Evolutionary conservation across 495 filamentous ascomycete species (phyloP).

Genomic region (Baudoinia panamericana): DNA sequence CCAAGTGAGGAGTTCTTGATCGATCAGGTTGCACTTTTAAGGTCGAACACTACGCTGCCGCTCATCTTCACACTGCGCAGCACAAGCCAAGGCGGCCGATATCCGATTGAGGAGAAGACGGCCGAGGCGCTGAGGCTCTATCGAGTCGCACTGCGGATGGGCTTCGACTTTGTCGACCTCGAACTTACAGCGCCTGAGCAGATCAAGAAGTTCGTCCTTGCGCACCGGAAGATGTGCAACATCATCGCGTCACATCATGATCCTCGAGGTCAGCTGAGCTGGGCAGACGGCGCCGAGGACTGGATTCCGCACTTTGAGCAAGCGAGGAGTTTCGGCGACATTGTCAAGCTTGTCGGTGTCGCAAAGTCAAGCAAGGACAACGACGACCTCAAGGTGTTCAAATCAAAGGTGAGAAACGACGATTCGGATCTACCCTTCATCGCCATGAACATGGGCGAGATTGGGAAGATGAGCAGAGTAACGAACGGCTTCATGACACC

Average conservation of each 20-base stretch:
- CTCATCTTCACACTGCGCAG: constrained; percentile 91
- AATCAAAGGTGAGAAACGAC: constrained; percentile 52
- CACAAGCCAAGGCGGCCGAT: constrained; percentile 71
- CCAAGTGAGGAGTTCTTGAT: constrained; percentile 62
- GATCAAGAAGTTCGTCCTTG: constrained; percentile 51
- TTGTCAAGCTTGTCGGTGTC: constrained; percentile 87
- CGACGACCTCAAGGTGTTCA: constrained; percentile 71
- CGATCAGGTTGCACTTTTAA: constrained; percentile 68
- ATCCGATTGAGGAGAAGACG: constrained; percentile 65
- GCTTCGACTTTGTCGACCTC: constrained; percentile 83
- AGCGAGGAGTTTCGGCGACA: constrained; percentile 72
- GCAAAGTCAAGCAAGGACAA: constrained; percentile 73
- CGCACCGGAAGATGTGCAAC: constrained; percentile 42
- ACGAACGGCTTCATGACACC: constrained; percentile 90
- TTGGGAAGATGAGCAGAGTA: constrained; percentile 79
- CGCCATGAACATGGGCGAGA: constrained; percentile 87
- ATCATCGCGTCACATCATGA: constrained; percentile 97
- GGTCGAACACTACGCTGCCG: constrained; percentile 61
- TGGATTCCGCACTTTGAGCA: constrained; percentile 82
- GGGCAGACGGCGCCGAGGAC: constrained; percentile 60
- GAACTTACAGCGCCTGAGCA: constrained; percentile 76
- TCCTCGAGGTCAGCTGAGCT: constrained; percentile 61
- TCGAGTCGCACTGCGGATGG: constrained; percentile 61
- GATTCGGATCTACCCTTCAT: constrained; percentile 67
- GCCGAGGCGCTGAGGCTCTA: constrained; percentile 61